Evolutionary conservation across 1,284 basidiomycete species (phyloP), one percentile per base, ranked within the genome.

Genomic region (Serendipita sp.): DNA sequence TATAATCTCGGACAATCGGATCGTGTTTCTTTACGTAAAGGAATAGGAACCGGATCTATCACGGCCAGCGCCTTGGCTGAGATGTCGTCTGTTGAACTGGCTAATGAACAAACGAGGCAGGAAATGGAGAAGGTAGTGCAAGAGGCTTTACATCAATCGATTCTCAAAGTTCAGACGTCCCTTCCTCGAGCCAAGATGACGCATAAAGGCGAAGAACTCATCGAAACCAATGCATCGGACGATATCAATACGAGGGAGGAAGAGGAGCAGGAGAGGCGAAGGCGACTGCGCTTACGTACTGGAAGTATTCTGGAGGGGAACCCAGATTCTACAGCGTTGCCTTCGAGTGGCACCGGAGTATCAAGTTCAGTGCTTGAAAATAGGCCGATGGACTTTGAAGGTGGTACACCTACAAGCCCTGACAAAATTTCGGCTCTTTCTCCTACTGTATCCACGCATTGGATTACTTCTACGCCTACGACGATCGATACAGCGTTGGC

Each of bases 171-270:
- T 70, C 61, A 64, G n/a, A 77, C 80, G 10, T 76, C 77, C 2
- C 79, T 81, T 30, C 90, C 90, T 64, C 84, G 86, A 68, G 85
- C 88, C 42, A 92, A 92, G 73, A 86, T 91, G 66, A 93, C 90
- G 22, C 91, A 92, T 76, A 93, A 93, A 73, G 91, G 91, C 64
- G 74, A 91, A 66, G 84, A 92, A 75, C 84, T 90, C 68, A 89
- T 93, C 68, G 91, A 92, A 82, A 65, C 75, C 73, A 63, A 75
- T 30, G 42, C 44, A 41, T 22, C 55, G 22, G 22, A 76, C 68
- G 78, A 75, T 38, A 78, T 83, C 61, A 74, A 74, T 47, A 77
- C 78, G 70, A 82, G 84, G 64, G 83, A 83, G 65, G 82, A 84
- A 64, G 76, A 79, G 67, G 84, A 85, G 68, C 73, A 81, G 69